A percentile compares a stretch with the other conserved stretches of the same genome.
Evolutionary conservation across 2,329 filamentous ascomycete genomes (phyloP).

Genomic region (Aspergillus versicolor): DNA sequence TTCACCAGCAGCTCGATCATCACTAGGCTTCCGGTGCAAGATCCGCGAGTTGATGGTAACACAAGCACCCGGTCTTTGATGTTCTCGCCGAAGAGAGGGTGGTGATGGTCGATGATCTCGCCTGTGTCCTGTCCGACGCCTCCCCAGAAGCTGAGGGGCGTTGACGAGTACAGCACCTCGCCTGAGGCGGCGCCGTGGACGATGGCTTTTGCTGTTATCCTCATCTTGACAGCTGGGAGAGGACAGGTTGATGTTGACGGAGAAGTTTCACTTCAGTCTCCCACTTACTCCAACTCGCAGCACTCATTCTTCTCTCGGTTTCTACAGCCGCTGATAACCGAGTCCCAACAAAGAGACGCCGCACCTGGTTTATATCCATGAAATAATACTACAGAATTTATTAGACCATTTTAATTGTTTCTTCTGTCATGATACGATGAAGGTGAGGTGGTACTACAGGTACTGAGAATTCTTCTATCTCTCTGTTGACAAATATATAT

Average conservation of each 20-base stretch:
- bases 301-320: no score
- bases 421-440: no score
- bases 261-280: no score
- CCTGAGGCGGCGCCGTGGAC: constrained; percentile 24
- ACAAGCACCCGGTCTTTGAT: constrained; percentile 40
- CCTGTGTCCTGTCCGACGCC: constrained; percentile 45
- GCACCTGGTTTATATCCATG: no score
- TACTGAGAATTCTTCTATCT: no score
- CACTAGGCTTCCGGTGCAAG: constrained; percentile 47
- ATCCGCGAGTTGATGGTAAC: constrained; percentile 49
- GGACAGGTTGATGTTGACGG: neutral
- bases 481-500: no score
- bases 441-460: no score
- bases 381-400: no score
- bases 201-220: neutral
- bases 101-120: constrained; percentile 45
- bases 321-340: no score
- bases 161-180: constrained; percentile 26
- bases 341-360: no score
- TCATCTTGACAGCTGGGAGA: neutral
- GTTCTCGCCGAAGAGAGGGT: constrained; percentile 37
- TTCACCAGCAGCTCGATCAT: constrained; percentile 49
- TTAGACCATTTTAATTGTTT: no score
- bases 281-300: no score
- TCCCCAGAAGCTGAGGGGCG: constrained; percentile 48